Conservation (phyloP, 805 yeast genomes). For the Scheffersomyces lignosus region DNA sequence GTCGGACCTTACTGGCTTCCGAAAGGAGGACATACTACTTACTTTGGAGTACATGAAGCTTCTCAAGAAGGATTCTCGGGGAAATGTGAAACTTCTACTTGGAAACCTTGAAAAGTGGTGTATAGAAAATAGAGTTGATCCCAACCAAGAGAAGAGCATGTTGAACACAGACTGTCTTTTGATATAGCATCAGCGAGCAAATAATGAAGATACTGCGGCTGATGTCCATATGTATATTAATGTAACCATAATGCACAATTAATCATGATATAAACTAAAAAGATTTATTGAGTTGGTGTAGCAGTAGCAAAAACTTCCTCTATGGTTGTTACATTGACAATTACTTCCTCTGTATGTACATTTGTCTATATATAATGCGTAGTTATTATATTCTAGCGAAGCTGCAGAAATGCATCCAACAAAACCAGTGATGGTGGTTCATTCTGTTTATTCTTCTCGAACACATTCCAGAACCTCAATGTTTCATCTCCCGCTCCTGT, state of each 20-base stretch:
- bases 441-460: conserved; percentile 69
- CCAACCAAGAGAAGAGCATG: conserved; percentile 23
- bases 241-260: too few relatives aligned
- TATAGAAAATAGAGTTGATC: conserved; percentile 19
- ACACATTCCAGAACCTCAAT: conserved; percentile 90
- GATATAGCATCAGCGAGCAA: conserved; percentile 15
- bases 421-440: conserved; percentile 61
- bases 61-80: conserved; percentile 9
- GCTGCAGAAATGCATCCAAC: conserved; percentile 72
- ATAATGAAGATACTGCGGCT: too few relatives aligned
- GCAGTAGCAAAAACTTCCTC: too few relatives aligned
- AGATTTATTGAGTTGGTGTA: too few relatives aligned
- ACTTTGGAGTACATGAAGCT: conserved; percentile 57
- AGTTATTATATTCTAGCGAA: too few relatives aligned
- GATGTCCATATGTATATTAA: too few relatives aligned
- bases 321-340: too few relatives aligned
- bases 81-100: conserved; percentile 13
- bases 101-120: conserved; percentile 33
- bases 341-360: too few relatives aligned
- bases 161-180: conserved; percentile 31
- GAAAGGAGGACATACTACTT: conserved; percentile 59
- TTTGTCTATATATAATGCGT: too few relatives aligned
- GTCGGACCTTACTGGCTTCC: conserved; percentile 59
- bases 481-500: conserved; percentile 99
- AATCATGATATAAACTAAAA: too few relatives aligned